Evolutionary conservation across 257 asterid species (phyloP), one percentile per base, ranked within the genome.

Genomic region (Perilla frutescens): DNA sequence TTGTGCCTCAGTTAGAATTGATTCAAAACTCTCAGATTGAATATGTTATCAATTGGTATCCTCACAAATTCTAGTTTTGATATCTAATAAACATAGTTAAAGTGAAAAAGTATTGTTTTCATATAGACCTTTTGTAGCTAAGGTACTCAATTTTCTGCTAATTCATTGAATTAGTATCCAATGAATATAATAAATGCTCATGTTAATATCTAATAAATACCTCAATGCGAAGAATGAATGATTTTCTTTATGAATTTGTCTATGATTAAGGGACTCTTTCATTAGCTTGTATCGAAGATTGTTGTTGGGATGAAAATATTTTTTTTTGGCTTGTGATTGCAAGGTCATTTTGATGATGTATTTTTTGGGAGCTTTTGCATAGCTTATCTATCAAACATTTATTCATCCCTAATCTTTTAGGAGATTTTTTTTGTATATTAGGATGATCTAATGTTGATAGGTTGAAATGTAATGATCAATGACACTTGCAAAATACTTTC

Each of bases 101-200:
- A 49, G 29, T 34, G n/a, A 29, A 47, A 13, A 31, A 7, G 26
- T 20, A 20, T 20, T 20, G 26, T 20, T 20, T 20, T 20, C 26
- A 20, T 20, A 20, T 20, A 20, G 26, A 20, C 26, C 26, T 20
- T 20, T 20, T 20, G 26, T 34, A 3, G 44, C 34, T 66, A 34
- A 48, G 31, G 31, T 1, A 49, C 8, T 37, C 57, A 66, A 13
- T 31, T 36, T 59, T n/a, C 31, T 57, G 34, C 49, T 32, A 37
- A 45, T 9, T 3, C 40, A 47, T 53, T 53, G 41, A 32, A 43
- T 62, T 13, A 36, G 49, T 29, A 20, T 53, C 66, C 31, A 56
- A 37, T 26, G 26, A 65, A 55, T 76, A 43, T 58, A 73, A 6
- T 47, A 8, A 45, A 6, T 70, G 31, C 13, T 45, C 26, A 44